phyloP scores from a whole-genome alignment of 768 basidiomycete genomes.

The Psilocybe subaeruginosa region DNA sequence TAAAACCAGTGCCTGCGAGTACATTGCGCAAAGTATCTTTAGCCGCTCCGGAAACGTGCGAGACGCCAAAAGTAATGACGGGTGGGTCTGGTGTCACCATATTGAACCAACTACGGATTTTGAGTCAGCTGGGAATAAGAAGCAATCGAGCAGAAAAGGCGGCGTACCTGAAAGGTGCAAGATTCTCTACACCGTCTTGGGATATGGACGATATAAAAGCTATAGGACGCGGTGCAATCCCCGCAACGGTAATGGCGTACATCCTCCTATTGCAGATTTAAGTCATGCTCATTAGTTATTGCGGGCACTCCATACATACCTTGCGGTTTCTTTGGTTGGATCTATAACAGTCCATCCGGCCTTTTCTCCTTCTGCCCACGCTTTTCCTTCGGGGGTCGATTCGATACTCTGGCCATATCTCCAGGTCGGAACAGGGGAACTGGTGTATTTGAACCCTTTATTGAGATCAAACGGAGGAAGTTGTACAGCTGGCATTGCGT shows the following conservation, averaged over 20 bases:
- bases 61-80: slow-evolving; percentile 56
- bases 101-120: slow-evolving; percentile 46
- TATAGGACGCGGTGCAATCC: slow-evolving; percentile 66
- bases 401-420: slow-evolving; percentile 37
- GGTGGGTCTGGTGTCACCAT: slow-evolving; percentile 57
- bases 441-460: slow-evolving; percentile 31
- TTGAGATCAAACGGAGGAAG: slow-evolving; percentile 24
- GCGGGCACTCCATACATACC: slow-evolving; percentile 19
- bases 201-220: slow-evolving; percentile 69
- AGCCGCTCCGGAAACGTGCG: slow-evolving; percentile 25
- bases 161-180: slow-evolving; percentile 58
- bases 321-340: slow-evolving; percentile 34
- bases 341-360: slow-evolving; percentile 42
- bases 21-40: slow-evolving; percentile 73
- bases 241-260: slow-evolving; percentile 54
- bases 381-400: slow-evolving; percentile 34
- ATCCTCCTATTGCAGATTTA: slow-evolving; percentile 26
- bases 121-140: background rate
- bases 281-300: too few relatives aligned
- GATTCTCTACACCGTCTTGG: slow-evolving; percentile 52
- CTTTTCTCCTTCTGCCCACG: slow-evolving; percentile 49
- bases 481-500: slow-evolving; percentile 11
- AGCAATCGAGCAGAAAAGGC: background rate
- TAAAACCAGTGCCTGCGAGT: slow-evolving; percentile 64
- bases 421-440: slow-evolving; percentile 43